Conservation (phyloP, 768 basidiomycete species). For the Pleurotus djamor region DNA sequence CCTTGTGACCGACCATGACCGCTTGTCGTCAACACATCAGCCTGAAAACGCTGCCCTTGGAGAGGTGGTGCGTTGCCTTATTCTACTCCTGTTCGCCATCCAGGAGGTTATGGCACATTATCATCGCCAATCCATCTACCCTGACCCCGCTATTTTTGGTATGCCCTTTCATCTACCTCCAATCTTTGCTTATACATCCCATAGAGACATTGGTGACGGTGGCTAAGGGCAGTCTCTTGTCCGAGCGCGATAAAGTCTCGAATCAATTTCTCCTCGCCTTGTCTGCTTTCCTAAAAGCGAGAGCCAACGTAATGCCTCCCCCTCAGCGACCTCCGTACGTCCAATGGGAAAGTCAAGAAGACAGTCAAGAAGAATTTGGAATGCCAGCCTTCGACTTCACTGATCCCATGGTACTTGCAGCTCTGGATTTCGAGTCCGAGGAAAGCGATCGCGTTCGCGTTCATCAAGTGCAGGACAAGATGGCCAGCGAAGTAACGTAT, state of each 20-base stretch:
- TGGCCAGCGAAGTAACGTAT: conserved; percentile 45
- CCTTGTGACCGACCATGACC: conserved; percentile 55
- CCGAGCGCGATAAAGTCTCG: conserved; percentile 10
- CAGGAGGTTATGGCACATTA: conserved; percentile 43
- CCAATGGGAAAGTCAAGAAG: conserved; percentile 44
- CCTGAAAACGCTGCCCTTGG: conserved; percentile 15
- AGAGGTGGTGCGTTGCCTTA: conserved; percentile 34
- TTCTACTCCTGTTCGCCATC: conserved; percentile 55
- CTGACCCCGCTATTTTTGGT: conserved; percentile 58
- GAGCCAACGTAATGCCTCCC: conserved; percentile 35
- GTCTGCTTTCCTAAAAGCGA: conserved; percentile 48
- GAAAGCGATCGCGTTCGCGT: conserved; percentile 15
- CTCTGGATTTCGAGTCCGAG: conserved; percentile 39
- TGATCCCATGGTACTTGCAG: conserved; percentile 57
- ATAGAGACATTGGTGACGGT: background rate
- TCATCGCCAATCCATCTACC: conserved; percentile 39
- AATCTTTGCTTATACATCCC: conserved; percentile 25
- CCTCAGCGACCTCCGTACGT: conserved; percentile 24
- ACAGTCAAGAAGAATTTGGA: conserved; percentile 79
- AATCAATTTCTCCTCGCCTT: conserved; percentile 52
- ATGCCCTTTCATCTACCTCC: conserved; percentile 18
- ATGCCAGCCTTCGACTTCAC: conserved; percentile 47
- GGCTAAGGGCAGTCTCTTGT: conserved; percentile 7
- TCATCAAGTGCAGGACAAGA: conserved; percentile 40
- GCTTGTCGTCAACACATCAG: conserved; percentile 13